These are phyloP conservation scores for Clitopilus hobsonii DNA, from an alignment of 768 basidiomycete species.

Conservation along the genomic window DNA sequence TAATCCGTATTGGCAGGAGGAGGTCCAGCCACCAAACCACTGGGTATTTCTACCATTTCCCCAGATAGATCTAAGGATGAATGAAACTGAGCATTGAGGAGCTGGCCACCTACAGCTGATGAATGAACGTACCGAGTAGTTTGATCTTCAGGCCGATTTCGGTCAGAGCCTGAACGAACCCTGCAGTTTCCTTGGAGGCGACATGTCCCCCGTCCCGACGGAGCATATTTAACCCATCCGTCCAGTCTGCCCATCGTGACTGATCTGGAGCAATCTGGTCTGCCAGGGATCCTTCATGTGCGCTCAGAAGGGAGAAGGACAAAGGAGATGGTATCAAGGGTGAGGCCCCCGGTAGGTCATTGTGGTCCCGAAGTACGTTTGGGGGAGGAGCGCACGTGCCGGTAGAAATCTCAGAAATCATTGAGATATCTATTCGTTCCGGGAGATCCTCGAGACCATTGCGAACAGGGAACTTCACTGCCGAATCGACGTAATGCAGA, in stretches of 20 bases:
- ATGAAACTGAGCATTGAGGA: not conserved
- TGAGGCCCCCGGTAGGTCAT: constrained; percentile 50
- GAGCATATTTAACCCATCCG: constrained; percentile 87
- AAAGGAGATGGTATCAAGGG: constrained; percentile 58
- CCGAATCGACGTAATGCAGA: constrained; percentile 82
- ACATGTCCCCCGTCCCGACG: constrained; percentile 79
- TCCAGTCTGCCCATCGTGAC: constrained; percentile 89
- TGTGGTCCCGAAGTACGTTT: constrained; percentile 56
- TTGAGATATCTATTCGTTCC: constrained; percentile 76
- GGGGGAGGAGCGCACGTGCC: constrained; percentile 69
- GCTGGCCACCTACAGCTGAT: not conserved
- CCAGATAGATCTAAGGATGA: constrained; percentile 70
- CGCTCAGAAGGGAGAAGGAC: constrained; percentile 72
- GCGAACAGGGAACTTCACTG: constrained; percentile 73
- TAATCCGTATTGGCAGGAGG: constrained; percentile 80
- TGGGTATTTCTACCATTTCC: constrained; percentile 86
- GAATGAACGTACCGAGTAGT: constrained; percentile 57
- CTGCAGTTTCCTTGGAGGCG: constrained; percentile 78
- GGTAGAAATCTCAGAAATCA: constrained; percentile 76
- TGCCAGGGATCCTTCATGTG: constrained; percentile 67
- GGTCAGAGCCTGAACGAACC: constrained; percentile 81
- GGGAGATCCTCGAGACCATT: constrained; percentile 84
- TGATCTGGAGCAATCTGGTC: constrained; percentile 77
- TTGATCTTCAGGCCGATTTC: constrained; percentile 93
- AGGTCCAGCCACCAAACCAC: constrained; percentile 68